These are phyloP conservation scores for Trichosporon coremiiforme DNA, from an alignment of 1,284 basidiomycete genomes.

Conservation along the genomic window DNA sequence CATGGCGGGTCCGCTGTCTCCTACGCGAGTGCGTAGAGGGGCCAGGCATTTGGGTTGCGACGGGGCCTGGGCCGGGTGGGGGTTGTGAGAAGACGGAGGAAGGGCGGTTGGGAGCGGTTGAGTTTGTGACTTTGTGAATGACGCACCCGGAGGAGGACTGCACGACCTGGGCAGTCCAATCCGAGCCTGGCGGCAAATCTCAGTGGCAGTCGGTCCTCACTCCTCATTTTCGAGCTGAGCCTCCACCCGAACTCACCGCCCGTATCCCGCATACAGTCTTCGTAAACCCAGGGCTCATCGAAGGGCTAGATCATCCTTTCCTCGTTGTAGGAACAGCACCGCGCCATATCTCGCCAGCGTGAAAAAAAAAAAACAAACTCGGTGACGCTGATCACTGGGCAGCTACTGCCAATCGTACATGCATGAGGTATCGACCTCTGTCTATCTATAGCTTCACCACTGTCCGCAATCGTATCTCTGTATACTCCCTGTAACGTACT, in stretches of 20 bases:
- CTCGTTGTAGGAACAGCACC: too few species aligned
- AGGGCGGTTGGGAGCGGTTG: background rate
- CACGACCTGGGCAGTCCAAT: background rate
- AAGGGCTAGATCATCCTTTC: too few species aligned
- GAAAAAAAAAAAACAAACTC: background rate
- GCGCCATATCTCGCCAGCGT: too few species aligned
- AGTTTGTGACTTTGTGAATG: conserved; percentile 9
- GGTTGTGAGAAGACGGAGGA: conserved; percentile 9
- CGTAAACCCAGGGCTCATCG: too few species aligned
- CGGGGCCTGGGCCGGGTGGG: background rate
- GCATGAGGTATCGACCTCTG: background rate
- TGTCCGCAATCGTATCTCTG: background rate
- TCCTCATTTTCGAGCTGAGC: background rate
- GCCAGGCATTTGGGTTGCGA: conserved; percentile 12
- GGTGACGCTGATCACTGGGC: background rate
- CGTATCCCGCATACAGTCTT: background rate
- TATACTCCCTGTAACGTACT: background rate
- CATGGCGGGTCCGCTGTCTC: conserved; percentile 15
- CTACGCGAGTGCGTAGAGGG: conserved; percentile 16
- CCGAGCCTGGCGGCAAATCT: conserved; percentile 9
- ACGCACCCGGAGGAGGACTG: background rate
- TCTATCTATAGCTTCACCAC: background rate
- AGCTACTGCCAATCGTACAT: background rate
- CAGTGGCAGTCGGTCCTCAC: conserved; percentile 13
- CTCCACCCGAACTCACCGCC: background rate